Percentiles rank a stretch among this genome's conserved stretches.
Conservation (phyloP, 257 asterid species). For the Gentiana straminea region DNA sequence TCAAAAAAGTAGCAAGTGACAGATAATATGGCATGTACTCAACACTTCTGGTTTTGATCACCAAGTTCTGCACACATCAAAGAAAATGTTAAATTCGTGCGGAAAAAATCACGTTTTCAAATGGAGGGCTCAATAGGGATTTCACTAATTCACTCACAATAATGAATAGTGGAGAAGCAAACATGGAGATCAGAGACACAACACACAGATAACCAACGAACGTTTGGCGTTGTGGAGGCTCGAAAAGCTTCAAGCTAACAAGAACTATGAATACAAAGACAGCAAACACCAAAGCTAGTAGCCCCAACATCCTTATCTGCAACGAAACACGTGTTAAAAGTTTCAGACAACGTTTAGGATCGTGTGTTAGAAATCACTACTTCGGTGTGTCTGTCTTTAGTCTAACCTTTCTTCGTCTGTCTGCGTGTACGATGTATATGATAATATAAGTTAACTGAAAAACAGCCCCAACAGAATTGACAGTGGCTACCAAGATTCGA, state of each 20-base stretch:
- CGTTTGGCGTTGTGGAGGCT: conserved; percentile 52
- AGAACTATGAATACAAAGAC: conserved; percentile 34
- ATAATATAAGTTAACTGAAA: conserved; percentile 53
- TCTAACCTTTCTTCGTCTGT: conserved; percentile 38
- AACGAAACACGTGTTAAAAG: not conserved
- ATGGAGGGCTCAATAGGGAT: not conserved
- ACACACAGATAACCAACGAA: conserved; percentile 70
- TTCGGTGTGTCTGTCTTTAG: too few relatives aligned
- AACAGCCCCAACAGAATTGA: conserved; percentile 63
- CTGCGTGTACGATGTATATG: conserved; percentile 50
- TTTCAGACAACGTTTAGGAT: not conserved
- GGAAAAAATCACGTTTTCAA: not conserved
- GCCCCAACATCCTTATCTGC: conserved; percentile 29
- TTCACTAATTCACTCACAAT: conserved; percentile 41
- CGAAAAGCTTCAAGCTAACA: conserved; percentile 43
- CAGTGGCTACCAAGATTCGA: conserved; percentile 53
- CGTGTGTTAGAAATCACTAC: not conserved
- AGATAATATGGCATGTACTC: conserved; percentile 90
- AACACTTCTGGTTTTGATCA: conserved; percentile 67
- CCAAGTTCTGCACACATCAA: conserved; percentile 47
- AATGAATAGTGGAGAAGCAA: conserved; percentile 73
- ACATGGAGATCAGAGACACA: conserved; percentile 71
- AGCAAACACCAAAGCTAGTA: conserved; percentile 33
- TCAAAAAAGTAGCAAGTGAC: conserved; percentile 73
- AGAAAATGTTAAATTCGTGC: not conserved